phyloP scores from a whole-genome alignment of 768 basidiomycete genomes.

The Tubosaeta brunneosetosa region DNA sequence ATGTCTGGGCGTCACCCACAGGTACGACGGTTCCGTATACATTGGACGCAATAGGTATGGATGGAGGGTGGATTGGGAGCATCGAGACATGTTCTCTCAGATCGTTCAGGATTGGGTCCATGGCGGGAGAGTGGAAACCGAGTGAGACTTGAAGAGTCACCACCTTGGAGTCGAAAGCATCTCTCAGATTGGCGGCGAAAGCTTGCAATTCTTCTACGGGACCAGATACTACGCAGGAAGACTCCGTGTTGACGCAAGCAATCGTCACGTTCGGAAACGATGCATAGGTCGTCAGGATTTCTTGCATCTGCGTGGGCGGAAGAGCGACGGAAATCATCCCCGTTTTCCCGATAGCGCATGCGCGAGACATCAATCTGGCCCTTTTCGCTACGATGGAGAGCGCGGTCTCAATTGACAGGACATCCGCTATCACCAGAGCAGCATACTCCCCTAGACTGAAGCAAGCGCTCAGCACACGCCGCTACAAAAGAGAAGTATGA shows the following conservation, averaged over 20 bases:
- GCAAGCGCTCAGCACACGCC: neutral
- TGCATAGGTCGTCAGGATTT: slow-evolving; percentile 31
- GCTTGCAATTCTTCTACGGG: slow-evolving; percentile 38
- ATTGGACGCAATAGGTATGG: slow-evolving; percentile 59
- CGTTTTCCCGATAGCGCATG: slow-evolving; percentile 41
- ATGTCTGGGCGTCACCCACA: slow-evolving; percentile 47
- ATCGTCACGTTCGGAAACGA: slow-evolving; percentile 40
- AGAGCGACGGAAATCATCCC: slow-evolving; percentile 62
- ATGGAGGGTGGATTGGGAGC: slow-evolving; percentile 42
- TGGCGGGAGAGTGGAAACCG: slow-evolving; percentile 64
- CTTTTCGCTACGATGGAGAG: slow-evolving; percentile 54
- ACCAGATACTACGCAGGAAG: slow-evolving; percentile 59
- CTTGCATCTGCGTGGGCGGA: slow-evolving; percentile 30
- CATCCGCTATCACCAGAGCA: slow-evolving; percentile 59
- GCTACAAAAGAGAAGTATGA: neutral
- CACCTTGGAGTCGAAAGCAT: slow-evolving; percentile 34
- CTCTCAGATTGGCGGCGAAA: slow-evolving; percentile 41
- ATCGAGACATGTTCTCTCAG: slow-evolving; percentile 38
- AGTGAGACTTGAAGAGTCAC: slow-evolving; percentile 50
- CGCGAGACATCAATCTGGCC: slow-evolving; percentile 50
- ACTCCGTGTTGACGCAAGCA: slow-evolving; percentile 60
- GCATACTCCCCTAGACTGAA: slow-evolving; percentile 71
- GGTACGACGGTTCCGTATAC: slow-evolving; percentile 49
- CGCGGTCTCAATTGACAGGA: slow-evolving; percentile 53
- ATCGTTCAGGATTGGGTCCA: slow-evolving; percentile 53